phyloP scores from a whole-genome alignment of 2,329 filamentous ascomycete genomes.

The Aspergillus aculeatinus region DNA sequence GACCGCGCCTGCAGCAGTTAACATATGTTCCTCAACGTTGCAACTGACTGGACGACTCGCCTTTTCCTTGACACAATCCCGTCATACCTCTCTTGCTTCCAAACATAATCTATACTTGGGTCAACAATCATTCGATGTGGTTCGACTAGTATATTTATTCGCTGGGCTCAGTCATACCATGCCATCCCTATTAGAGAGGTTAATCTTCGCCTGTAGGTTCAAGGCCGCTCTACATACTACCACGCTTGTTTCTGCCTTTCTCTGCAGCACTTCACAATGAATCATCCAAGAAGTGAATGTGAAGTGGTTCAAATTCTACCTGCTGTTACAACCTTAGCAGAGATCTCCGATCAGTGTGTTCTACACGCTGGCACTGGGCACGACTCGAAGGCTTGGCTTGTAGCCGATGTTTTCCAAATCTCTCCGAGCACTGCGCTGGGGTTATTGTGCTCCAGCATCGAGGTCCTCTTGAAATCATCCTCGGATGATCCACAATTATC shows the following conservation, averaged over 20 bases:
- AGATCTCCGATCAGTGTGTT: not conserved
- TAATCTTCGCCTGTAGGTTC: slow-evolving; percentile 29
- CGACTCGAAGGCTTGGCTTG: not conserved
- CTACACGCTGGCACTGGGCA: not conserved
- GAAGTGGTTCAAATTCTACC: not conserved
- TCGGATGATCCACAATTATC: slow-evolving; percentile 60
- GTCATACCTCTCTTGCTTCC: not conserved
- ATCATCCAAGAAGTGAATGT: not conserved
- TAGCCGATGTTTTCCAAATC: slow-evolving; percentile 61
- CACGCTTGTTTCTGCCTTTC: slow-evolving; percentile 11
- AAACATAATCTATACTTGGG: not conserved
- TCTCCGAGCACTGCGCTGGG: slow-evolving; percentile 72
- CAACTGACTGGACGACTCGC: not conserved
- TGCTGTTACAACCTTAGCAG: not conserved
- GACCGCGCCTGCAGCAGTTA: not conserved
- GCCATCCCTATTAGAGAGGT: slow-evolving; percentile 28
- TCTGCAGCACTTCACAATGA: slow-evolving; percentile 25
- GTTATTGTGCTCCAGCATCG: slow-evolving; percentile 70
- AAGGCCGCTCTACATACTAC: slow-evolving; percentile 22
- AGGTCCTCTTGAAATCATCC: slow-evolving; percentile 44
- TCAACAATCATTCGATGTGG: slow-evolving; percentile 5
- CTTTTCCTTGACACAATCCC: not conserved
- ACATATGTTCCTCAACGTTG: not conserved
- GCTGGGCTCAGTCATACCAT: slow-evolving; percentile 32
- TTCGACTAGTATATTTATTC: slow-evolving; percentile 4